Base-by-base conservation (phyloP, 192 early-diverging fungal genomes). In the Coemansia nantahalensis region DNA sequence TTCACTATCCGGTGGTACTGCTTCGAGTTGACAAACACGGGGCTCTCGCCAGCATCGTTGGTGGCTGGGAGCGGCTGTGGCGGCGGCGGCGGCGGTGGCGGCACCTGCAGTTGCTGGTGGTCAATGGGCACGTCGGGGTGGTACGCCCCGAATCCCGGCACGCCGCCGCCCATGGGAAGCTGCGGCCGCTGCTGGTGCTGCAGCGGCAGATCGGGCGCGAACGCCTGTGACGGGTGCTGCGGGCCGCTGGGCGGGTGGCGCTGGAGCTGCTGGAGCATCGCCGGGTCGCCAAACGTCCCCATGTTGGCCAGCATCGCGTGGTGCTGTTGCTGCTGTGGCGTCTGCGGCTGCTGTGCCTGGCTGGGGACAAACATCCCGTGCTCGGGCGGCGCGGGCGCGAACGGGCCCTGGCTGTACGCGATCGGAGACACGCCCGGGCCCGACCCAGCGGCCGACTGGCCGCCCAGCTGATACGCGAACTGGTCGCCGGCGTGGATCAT, bases 1-100 rank as follows among this genome's bases (percentile, higher is more conserved):
- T 92, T 93, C 36, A 99, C 67, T 60, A 99, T 99, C 16, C 97
- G 86, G 60, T 96, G 91, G 68, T 94, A 99, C 71, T 99, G 97
- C 73, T 96, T 97, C 23, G 94, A 91, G 68, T 99, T 99, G 24
- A 99, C 97, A 68, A 93, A 97, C 28, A 97, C 75, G 5, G 94
- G 93, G 30, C 93, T 88, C 36, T 92, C 90, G 40, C 89, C 86
- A 22, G 40, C 12, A 15, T 15, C 17, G 4, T 0, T 18, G n/a
- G 40, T 11, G 14, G 24, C 22, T 15, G 22, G 13, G n/a, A 41
- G 9, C 18, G 14, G 37, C 37, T 39, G 37, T 7, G 14, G 37
- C 37, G 47, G 47, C 34, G 17, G 47, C n/a, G n/a, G 9, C 18
- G 14, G 37, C 37, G 7, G 37, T 7, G 14, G 37, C 37, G 47